A percentile compares a stretch with the other conserved stretches of the same genome.
These are phyloP conservation scores for Solanum paucissectum DNA, from an alignment of 257 asterid species.

Conservation along the genomic window DNA sequence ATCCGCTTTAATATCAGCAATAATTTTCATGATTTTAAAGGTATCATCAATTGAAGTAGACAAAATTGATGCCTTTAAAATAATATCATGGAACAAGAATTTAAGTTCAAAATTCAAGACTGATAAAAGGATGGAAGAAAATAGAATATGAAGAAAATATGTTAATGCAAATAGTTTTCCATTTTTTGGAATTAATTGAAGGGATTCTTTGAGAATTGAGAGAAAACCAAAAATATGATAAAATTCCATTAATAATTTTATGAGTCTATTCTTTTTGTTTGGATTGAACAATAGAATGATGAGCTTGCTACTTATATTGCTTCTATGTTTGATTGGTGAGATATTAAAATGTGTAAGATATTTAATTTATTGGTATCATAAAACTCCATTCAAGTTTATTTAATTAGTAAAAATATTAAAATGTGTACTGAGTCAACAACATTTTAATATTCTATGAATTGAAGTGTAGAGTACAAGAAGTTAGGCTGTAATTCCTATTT, in stretches of 20 bases:
- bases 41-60: neutral
- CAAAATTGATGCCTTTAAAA: neutral
- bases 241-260: neutral
- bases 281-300: neutral
- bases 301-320: neutral
- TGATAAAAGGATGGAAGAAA: constrained; percentile 6
- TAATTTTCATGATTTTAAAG: neutral
- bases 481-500: neutral
- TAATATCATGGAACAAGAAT: constrained; percentile 12
- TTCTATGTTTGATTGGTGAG: neutral
- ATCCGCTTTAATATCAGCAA: neutral
- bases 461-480: neutral
- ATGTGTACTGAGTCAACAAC: neutral
- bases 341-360: neutral
- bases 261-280: neutral
- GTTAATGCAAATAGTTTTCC: constrained; percentile 7
- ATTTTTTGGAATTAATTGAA: constrained; percentile 18
- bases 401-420: neutral
- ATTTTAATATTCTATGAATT: neutral
- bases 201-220: constrained; percentile 13
- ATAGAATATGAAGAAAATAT: constrained; percentile 9
- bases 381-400: neutral
- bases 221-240: constrained; percentile 5
- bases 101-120: constrained; percentile 7
- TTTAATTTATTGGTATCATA: neutral